phyloP scores from a whole-genome alignment of 1,284 basidiomycete genomes.

The Apiotrichum montevideense region DNA sequence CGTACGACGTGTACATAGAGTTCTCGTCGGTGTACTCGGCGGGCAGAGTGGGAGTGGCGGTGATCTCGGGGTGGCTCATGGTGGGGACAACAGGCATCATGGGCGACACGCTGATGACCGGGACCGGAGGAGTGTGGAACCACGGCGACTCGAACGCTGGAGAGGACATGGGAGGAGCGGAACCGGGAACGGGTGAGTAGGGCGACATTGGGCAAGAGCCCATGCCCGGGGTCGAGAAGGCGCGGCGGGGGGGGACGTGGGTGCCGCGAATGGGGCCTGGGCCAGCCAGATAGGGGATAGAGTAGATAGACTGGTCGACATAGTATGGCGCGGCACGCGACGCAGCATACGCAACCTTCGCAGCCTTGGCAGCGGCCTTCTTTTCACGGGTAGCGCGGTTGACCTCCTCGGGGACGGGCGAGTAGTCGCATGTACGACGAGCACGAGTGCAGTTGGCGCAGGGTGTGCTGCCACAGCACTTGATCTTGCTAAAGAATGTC shows the following conservation, averaged over 20 bases:
- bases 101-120: slow-evolving; percentile 18
- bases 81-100: slow-evolving; percentile 16
- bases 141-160: slow-evolving; percentile 37
- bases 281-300: slow-evolving; percentile 27
- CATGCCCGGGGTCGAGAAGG: slow-evolving; percentile 29
- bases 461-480: slow-evolving; percentile 42
- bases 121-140: slow-evolving; percentile 22
- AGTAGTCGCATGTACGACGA: slow-evolving; percentile 41
- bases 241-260: slow-evolving; percentile 29
- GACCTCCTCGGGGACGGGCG: slow-evolving; percentile 45
- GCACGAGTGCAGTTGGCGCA: slow-evolving; percentile 45
- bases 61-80: slow-evolving; percentile 8
- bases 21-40: slow-evolving; percentile 6
- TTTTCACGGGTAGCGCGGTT: slow-evolving; percentile 43
- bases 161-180: slow-evolving; percentile 30
- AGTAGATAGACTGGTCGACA: slow-evolving; percentile 27
- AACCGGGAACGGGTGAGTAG: slow-evolving; percentile 25
- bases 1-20: slow-evolving; percentile 6
- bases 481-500: slow-evolving; percentile 38
- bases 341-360: slow-evolving; percentile 22
- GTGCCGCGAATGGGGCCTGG: slow-evolving; percentile 20
- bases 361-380: slow-evolving; percentile 40
- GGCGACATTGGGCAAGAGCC: slow-evolving; percentile 13
- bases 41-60: slow-evolving; percentile 5
- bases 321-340: slow-evolving; percentile 30